phyloP scores from a whole-genome alignment of 495 filamentous ascomycete genomes.

The Aspergillus funiculosus region DNA sequence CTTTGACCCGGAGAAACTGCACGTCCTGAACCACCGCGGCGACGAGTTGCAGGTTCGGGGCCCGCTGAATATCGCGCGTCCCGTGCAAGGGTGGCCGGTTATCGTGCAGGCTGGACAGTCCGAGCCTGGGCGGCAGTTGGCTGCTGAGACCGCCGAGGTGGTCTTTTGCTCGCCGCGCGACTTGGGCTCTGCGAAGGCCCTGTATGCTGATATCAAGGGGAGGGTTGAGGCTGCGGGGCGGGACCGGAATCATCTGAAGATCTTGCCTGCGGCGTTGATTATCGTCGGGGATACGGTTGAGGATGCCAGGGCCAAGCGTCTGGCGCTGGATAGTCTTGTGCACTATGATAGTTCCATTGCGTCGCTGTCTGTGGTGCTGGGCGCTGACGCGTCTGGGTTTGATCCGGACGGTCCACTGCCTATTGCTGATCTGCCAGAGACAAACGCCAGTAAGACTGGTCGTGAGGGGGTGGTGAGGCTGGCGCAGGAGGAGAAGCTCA shows the following conservation, averaged over 20 bases:
- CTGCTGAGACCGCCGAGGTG: constrained; percentile 50
- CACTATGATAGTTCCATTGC: constrained; percentile 53
- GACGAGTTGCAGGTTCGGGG: constrained; percentile 43
- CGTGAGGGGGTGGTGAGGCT: constrained; percentile 39
- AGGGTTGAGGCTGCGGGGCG: constrained; percentile 40
- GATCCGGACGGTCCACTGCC: constrained; percentile 47
- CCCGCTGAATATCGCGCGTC: constrained; percentile 49
- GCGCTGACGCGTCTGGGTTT: constrained; percentile 41
- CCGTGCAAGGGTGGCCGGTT: constrained; percentile 52
- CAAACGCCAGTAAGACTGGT: constrained; percentile 49
- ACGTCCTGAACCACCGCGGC: constrained; percentile 46
- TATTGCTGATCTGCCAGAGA: constrained; percentile 43
- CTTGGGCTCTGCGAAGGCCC: constrained; percentile 41
- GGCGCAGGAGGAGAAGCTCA: constrained; percentile 40
- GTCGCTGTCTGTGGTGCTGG: constrained; percentile 46
- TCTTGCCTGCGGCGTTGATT: constrained; percentile 48
- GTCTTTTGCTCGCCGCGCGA: constrained; percentile 44
- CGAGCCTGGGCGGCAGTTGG: constrained; percentile 48
- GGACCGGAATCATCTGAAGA: constrained; percentile 41
- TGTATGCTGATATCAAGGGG: constrained; percentile 50
- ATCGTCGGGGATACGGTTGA: constrained; percentile 39
- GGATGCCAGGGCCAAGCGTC: constrained; percentile 44
- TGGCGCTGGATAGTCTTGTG: constrained; percentile 47
- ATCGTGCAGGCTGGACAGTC: constrained; percentile 52
- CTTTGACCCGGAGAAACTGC: constrained; percentile 45